Evolutionary conservation across 352 stramenopile genomes (phyloP).

Genomic region (Globisporangium spinosum): DNA sequence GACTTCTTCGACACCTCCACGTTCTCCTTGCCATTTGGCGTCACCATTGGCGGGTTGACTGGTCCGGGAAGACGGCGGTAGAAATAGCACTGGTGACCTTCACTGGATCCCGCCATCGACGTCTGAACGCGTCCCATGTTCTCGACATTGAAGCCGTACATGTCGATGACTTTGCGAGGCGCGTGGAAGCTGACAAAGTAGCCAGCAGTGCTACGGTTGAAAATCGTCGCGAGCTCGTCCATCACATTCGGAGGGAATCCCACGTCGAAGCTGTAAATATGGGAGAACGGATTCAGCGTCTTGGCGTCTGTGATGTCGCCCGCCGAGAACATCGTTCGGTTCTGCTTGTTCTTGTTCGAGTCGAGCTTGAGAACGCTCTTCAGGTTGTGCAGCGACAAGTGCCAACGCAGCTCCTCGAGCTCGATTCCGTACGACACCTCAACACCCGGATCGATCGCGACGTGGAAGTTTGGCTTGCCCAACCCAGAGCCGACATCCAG

Average conservation of each 20-base stretch:
- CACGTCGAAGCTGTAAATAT: conserved; percentile 99
- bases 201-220: conserved; percentile 85
- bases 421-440: conserved; percentile 95
- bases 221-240: conserved; percentile 90
- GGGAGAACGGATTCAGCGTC: conserved; percentile 95
- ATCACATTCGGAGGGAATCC: conserved; percentile 96
- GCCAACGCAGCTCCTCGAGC: conserved; percentile 93
- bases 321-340: conserved; percentile 87
- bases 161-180: conserved; percentile 89
- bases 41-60: conserved; percentile 9
- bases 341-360: conserved; percentile 48
- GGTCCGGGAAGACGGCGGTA: conserved; percentile 64
- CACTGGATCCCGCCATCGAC: conserved; percentile 94
- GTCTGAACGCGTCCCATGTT: conserved; percentile 85
- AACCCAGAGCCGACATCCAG: conserved; percentile 96
- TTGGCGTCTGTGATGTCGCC: conserved; percentile 93
- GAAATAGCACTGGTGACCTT: conserved; percentile 97
- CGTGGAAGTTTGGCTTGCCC: conserved; percentile 97
- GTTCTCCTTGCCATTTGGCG: conserved; percentile 25
- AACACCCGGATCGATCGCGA: conserved; percentile 93
- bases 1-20: conserved; percentile 17
- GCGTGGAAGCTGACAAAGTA: conserved; percentile 96
- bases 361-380: conserved; percentile 82
- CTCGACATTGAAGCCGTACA: conserved; percentile 93
- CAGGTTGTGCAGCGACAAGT: conserved; percentile 93